Percentiles rank a stretch among this genome's conserved stretches.
phyloP scores from a whole-genome alignment of 176 grass and related monocot species.

The Miscanthus lutarioriparius region DNA sequence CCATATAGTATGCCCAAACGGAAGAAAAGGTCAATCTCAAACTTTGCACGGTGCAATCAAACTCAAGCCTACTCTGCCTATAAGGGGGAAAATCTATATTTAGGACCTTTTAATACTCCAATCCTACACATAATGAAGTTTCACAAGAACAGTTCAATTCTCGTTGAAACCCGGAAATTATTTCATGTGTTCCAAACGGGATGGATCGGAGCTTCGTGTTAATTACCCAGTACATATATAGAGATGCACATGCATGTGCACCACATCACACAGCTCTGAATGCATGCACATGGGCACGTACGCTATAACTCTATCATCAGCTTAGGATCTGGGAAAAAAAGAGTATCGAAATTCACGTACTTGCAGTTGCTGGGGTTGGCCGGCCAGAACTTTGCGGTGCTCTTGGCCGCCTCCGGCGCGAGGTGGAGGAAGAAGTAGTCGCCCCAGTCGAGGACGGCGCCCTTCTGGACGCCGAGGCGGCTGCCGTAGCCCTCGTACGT shows the following conservation, averaged over 20 bases:
- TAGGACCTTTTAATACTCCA: neutral
- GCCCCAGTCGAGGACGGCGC: constrained; percentile 80
- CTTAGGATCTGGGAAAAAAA: neutral
- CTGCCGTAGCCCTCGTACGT: constrained; percentile 96
- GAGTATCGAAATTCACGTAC: constrained; percentile 30
- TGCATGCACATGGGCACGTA: constrained; percentile 24
- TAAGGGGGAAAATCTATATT: neutral
- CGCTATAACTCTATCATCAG: neutral
- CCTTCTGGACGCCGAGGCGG: constrained; percentile 81
- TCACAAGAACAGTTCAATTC: neutral
- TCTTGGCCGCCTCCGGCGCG: constrained; percentile 50
- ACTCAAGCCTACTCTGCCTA: neutral
- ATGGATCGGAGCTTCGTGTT: neutral
- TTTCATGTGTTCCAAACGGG: neutral
- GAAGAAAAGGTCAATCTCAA: neutral
- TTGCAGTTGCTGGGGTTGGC: constrained; percentile 52
- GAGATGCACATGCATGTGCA: neutral
- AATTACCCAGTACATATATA: neutral
- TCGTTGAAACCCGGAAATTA: neutral
- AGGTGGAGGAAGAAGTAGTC: constrained; percentile 92
- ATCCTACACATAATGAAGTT: neutral
- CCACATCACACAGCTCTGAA: neutral
- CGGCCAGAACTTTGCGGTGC: constrained; percentile 59
- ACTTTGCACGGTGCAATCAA: neutral
- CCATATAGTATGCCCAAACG: neutral